Percentiles rank a stretch among this genome's conserved stretches.
phyloP scores from a whole-genome alignment of 768 basidiomycete species.

The Russula sp. region DNA sequence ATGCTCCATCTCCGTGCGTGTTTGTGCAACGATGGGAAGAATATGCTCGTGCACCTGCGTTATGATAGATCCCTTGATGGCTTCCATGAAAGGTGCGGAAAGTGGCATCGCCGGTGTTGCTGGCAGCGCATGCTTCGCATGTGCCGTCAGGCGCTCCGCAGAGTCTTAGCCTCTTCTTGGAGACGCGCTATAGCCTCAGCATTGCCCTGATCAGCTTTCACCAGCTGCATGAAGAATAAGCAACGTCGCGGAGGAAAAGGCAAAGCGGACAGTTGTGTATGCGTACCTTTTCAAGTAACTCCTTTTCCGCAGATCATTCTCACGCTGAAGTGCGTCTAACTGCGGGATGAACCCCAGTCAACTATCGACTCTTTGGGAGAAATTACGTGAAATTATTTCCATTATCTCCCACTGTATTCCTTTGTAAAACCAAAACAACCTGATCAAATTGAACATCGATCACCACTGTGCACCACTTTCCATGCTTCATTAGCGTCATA shows the following conservation, averaged over 20 bases:
- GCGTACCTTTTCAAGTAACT: slow-evolving; percentile 32
- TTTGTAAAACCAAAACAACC: no score
- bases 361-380: no score
- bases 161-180: slow-evolving; percentile 4
- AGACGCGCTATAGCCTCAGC: slow-evolving; percentile 17
- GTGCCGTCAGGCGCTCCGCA: slow-evolving; percentile 18
- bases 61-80: slow-evolving; percentile 12
- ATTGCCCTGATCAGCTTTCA: slow-evolving; percentile 19
- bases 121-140: slow-evolving; percentile 1
- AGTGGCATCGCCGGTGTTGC: background rate
- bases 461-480: no score
- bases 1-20: slow-evolving; percentile 10
- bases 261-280: no score
- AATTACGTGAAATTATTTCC: no score
- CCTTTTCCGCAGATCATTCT: slow-evolving; percentile 16
- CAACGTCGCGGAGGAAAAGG: no score
- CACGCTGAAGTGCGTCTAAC: slow-evolving; percentile 16
- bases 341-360: slow-evolving; percentile 19
- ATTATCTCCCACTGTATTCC: no score
- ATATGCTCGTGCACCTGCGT: slow-evolving; percentile 19
- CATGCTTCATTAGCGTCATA: no score
- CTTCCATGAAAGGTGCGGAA: slow-evolving; percentile 12
- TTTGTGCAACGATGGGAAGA: slow-evolving; percentile 11
- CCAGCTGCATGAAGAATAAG: slow-evolving; percentile 17
- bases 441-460: no score